Evolutionary conservation across 139 green algal species (phyloP).

Genomic region (Ettlia oleoabundans): DNA sequence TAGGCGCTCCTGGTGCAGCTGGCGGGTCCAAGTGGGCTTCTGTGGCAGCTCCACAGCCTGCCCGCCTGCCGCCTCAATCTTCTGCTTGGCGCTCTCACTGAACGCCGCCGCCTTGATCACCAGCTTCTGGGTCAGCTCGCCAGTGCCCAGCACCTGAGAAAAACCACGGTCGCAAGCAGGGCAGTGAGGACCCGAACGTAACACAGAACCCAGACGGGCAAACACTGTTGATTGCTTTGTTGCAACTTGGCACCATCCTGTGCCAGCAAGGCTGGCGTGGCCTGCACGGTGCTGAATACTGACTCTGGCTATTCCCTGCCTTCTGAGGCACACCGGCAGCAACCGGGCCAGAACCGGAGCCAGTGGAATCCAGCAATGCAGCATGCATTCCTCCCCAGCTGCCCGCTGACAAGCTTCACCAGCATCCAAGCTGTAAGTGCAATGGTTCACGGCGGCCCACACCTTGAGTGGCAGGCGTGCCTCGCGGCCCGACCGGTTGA

Average conservation of each 20-base stretch:
- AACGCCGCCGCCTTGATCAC: slow-evolving; percentile 89
- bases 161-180: background rate
- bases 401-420: too few species aligned
- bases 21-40: slow-evolving; percentile 82
- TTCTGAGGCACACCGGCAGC: too few species aligned
- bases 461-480: slow-evolving; percentile 93
- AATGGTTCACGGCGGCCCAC: background rate
- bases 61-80: slow-evolving; percentile 91
- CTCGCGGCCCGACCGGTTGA: slow-evolving; percentile 85
- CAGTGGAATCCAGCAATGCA: too few species aligned
- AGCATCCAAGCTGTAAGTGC: too few species aligned
- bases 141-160: slow-evolving; percentile 88
- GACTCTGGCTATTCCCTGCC: too few species aligned
- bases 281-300: too few species aligned
- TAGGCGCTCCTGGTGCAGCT: slow-evolving; percentile 58
- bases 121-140: slow-evolving; percentile 77
- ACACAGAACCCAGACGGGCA: background rate
- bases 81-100: slow-evolving; percentile 76
- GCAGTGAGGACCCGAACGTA: background rate
- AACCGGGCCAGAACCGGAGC: too few species aligned
- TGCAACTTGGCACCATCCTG: too few species aligned
- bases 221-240: too few species aligned
- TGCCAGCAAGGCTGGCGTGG: too few species aligned
- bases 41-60: slow-evolving; percentile 61
- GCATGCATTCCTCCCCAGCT: too few species aligned